Percentiles rank a stretch among this genome's conserved stretches.
These are phyloP conservation scores for Fomitiporia mediterranea DNA, from an alignment of 1,284 basidiomycete genomes.

Conservation along the genomic window DNA sequence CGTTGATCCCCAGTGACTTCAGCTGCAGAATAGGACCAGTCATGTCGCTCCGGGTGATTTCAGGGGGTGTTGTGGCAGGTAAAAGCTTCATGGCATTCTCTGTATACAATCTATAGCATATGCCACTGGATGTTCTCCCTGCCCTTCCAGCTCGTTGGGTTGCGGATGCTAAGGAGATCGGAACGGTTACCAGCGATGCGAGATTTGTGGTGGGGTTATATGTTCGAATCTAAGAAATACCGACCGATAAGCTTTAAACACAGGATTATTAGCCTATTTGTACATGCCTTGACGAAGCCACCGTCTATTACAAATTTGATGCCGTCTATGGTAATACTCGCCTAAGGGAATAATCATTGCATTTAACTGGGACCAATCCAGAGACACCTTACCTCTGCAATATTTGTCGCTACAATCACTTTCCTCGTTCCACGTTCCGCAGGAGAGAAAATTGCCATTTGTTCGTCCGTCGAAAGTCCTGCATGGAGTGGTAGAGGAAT, in stretches of 20 bases:
- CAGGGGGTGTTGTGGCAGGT: slow-evolving; percentile 71
- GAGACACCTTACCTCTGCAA: slow-evolving; percentile 70
- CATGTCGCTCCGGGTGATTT: slow-evolving; percentile 87
- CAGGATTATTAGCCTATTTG: slow-evolving; percentile 17
- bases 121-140: slow-evolving; percentile 84
- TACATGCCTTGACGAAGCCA: slow-evolving; percentile 86
- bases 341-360: slow-evolving; percentile 37
- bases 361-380: background rate
- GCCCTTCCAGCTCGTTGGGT: slow-evolving; percentile 88
- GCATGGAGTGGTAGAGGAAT: slow-evolving; percentile 82
- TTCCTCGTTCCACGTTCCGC: slow-evolving; percentile 76
- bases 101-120: slow-evolving; percentile 93
- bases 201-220: slow-evolving; percentile 81
- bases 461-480: slow-evolving; percentile 82
- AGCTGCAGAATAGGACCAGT: slow-evolving; percentile 87
- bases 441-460: slow-evolving; percentile 79
- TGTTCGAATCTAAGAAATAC: slow-evolving; percentile 59
- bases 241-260: slow-evolving; percentile 15
- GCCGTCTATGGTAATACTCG: slow-evolving; percentile 95
- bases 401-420: slow-evolving; percentile 91
- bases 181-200: slow-evolving; percentile 75
- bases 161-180: slow-evolving; percentile 80
- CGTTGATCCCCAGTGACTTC: slow-evolving; percentile 91
- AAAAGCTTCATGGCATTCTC: slow-evolving; percentile 54
- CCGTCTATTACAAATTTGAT: slow-evolving; percentile 94